Evolutionary conservation across 1,284 basidiomycete species (phyloP).

Genomic region (Ganoderma multipileum): DNA sequence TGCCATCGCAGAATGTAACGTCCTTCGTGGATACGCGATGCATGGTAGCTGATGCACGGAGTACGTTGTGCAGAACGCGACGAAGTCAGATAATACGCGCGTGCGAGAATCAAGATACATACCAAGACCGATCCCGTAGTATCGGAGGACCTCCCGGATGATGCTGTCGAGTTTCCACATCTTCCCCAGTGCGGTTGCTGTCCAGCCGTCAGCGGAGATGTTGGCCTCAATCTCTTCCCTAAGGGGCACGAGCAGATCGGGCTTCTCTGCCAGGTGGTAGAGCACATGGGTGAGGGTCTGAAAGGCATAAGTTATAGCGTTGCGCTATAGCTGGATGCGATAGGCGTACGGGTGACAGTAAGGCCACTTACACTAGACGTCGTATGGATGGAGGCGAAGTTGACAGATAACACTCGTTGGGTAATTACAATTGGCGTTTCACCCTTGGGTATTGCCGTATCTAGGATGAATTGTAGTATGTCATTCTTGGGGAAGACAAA

Average conservation of each 20-base stretch:
- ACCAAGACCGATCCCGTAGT: conserved; percentile 39
- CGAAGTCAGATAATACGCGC: not conserved
- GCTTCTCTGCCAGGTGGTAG: conserved; percentile 48
- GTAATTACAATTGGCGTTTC: conserved; percentile 41
- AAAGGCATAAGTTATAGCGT: not conserved
- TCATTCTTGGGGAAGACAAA: conserved; percentile 42
- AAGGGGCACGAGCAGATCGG: conserved; percentile 48
- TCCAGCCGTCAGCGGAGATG: conserved; percentile 50
- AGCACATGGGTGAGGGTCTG: conserved; percentile 47
- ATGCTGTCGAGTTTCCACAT: conserved; percentile 60
- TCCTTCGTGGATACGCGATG: conserved; percentile 44
- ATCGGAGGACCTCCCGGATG: conserved; percentile 52
- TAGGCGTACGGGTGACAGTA: too few relatives aligned
- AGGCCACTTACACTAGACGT: conserved; percentile 42
- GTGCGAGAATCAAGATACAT: conserved; percentile 4
- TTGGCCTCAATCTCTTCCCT: conserved; percentile 52
- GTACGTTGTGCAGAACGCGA: too few relatives aligned
- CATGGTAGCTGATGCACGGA: conserved; percentile 37
- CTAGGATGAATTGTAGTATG: conserved; percentile 52
- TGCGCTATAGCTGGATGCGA: not conserved
- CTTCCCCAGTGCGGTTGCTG: conserved; percentile 48
- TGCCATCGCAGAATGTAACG: conserved; percentile 50
- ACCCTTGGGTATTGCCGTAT: conserved; percentile 39
- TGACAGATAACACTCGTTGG: conserved; percentile 49
- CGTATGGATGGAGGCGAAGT: conserved; percentile 51